These are phyloP conservation scores for Polytrichum commune DNA, from an alignment of 225 moss, liverwort and hornwort species.

Conservation along the genomic window DNA sequence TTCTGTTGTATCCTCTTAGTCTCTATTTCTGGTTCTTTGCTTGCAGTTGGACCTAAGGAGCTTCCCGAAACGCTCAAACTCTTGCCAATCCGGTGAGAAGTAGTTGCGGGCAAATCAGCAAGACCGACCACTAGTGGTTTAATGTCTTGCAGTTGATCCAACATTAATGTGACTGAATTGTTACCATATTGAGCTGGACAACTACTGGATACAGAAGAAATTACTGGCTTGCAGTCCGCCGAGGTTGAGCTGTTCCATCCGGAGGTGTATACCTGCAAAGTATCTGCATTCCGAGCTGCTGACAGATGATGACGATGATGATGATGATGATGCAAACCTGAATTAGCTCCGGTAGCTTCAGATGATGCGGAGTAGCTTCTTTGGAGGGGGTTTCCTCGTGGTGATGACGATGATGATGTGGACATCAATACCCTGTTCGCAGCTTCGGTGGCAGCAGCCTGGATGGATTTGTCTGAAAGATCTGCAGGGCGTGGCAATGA, in stretches of 20 bases:
- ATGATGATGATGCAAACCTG: not conserved
- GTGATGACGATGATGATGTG: too few relatives aligned
- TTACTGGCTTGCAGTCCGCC: not conserved
- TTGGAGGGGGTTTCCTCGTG: constrained; percentile 1
- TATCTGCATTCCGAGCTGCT: not conserved
- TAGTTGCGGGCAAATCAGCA: too few relatives aligned
- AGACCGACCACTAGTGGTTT: not conserved
- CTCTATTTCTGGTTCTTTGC: not conserved
- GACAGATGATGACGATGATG: constrained; percentile 5
- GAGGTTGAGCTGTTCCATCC: not conserved
- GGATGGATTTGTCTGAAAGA: constrained; percentile 18
- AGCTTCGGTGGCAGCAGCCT: constrained; percentile 18
- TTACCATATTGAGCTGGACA: not conserved
- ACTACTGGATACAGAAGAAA: not conserved
- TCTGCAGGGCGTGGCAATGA: constrained; percentile 19
- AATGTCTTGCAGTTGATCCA: not conserved
- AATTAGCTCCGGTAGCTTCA: not conserved
- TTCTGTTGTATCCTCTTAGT: not conserved
- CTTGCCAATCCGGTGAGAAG: not conserved
- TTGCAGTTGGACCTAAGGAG: not conserved
- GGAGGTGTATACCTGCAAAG: not conserved
- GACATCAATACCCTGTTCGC: constrained; percentile 5
- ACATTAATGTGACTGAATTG: too few relatives aligned
- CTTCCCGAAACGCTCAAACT: not conserved
- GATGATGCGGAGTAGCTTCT: constrained; percentile 1